Conservation (phyloP, 2,329 filamentous ascomycete genomes). For the Phialophora verrucosa region DNA sequence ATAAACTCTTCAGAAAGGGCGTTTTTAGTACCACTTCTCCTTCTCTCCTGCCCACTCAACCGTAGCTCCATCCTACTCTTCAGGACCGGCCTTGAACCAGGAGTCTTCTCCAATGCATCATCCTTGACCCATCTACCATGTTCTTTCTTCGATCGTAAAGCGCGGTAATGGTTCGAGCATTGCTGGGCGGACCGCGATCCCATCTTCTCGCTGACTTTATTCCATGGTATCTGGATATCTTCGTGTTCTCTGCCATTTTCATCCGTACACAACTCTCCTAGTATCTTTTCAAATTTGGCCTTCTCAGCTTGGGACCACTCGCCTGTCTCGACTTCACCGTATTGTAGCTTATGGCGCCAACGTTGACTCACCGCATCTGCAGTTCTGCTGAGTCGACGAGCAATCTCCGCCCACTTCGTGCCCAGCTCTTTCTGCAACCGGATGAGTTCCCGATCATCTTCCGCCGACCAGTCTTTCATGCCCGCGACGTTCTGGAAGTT, state of each 20-base stretch:
- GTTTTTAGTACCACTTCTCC: conserved; percentile 10
- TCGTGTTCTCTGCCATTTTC: conserved; percentile 42
- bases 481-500: conserved; percentile 50
- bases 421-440: conserved; percentile 43
- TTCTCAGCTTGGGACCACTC: conserved; percentile 48
- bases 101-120: conserved; percentile 27
- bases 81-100: conserved; percentile 23
- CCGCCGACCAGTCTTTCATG: conserved; percentile 47
- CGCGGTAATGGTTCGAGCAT: conserved; percentile 39
- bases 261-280: conserved; percentile 36
- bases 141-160: conserved; percentile 30
- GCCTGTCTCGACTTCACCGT: conserved; percentile 46
- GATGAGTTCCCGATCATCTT: conserved; percentile 51
- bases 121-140: conserved; percentile 31
- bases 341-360: conserved; percentile 51
- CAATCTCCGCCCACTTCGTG: conserved; percentile 47
- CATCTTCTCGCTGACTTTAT: conserved; percentile 37
- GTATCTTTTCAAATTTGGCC: conserved; percentile 39
- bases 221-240: conserved; percentile 36
- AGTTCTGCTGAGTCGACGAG: conserved; percentile 46
- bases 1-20: conserved; percentile 23
- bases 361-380: conserved; percentile 51
- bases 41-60: conserved; percentile 10
- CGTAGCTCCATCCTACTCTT: conserved; percentile 36
- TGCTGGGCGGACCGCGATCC: conserved; percentile 38